Evolutionary conservation across 164 flowering plant genomes (phyloP), one percentile per base, ranked within the genome.

Genomic region (Magnolia sinica): DNA sequence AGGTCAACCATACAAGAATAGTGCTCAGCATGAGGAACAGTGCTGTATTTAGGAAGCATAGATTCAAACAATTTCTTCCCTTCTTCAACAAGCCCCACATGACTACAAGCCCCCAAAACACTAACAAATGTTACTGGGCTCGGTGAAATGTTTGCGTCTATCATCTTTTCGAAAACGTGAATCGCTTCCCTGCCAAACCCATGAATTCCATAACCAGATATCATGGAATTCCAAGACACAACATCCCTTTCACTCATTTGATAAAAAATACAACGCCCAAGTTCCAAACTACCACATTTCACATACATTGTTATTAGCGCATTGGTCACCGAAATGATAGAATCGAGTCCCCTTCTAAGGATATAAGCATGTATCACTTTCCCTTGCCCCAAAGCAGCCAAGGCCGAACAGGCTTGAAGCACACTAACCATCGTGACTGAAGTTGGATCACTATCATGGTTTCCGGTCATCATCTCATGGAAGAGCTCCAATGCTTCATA

Each of bases 391-490:
- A 92, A 79, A 68, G 93, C 92, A 77, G 90, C 86, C 51, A 93
- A 78, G 24, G 89, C 78, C 1, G 91, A 89, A 83, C 96, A 95
- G 66, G 97, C 98, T 83, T 95, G 99, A 79, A 95, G 85, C 69
- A 92, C 94, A 76, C 95, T 90, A 13, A 93, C 92, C 96, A 93
- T 87, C 0, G 97, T 93, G 78, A 95, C 95, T 0, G 98, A 86
- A 84, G 88, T 93, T 0, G 95, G 93, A 73, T 72, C 8, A 22
- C 23, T 76, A 79, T 87, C 87, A 20, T 61, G 71, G 27, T 50
- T 80, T 82, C 76, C 86, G 31, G 45, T 61, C 84, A 89, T 84
- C 97, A 91, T 89, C 68, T 87, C 86, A 14, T 84, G 79, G 73
- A 96, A 92, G 22, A 91, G 79, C 75, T 87, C 85, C 84, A 96